These are phyloP conservation scores for Daldinia grandis DNA, from an alignment of 495 filamentous ascomycete species.

Conservation along the genomic window DNA sequence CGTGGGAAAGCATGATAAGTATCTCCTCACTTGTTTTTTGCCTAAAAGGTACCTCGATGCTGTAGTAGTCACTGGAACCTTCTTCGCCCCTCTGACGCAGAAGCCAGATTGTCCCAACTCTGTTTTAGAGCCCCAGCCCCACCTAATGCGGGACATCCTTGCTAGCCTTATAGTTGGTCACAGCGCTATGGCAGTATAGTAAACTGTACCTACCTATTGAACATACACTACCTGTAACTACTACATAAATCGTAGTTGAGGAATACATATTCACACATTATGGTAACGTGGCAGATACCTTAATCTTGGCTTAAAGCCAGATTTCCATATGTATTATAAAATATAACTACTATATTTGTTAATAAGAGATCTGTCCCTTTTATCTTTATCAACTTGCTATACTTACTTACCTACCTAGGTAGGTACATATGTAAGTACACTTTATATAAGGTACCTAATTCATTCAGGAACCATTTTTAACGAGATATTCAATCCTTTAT, in stretches of 20 bases:
- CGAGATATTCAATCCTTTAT: neutral
- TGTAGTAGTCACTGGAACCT: constrained; percentile 31
- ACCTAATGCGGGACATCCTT: constrained; percentile 39
- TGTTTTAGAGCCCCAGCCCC: constrained; percentile 20
- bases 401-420: no score
- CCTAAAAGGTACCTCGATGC: neutral
- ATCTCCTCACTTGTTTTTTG: neutral
- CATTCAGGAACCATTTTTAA: no score
- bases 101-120: constrained; percentile 38
- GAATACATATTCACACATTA: no score
- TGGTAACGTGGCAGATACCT: constrained; percentile 4
- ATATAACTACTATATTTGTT: neutral
- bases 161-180: constrained; percentile 10
- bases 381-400: neutral
- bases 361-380: constrained; percentile 19
- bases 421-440: no score
- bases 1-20: neutral
- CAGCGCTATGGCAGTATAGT: no score
- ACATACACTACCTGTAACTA: no score
- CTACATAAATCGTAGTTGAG: no score
- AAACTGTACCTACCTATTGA: no score
- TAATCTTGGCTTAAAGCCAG: no score
- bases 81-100: constrained; percentile 14
- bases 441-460: neutral
- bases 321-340: neutral